Base-by-base conservation (phyloP, 83 land plant species). In the Picea abies region DNA sequence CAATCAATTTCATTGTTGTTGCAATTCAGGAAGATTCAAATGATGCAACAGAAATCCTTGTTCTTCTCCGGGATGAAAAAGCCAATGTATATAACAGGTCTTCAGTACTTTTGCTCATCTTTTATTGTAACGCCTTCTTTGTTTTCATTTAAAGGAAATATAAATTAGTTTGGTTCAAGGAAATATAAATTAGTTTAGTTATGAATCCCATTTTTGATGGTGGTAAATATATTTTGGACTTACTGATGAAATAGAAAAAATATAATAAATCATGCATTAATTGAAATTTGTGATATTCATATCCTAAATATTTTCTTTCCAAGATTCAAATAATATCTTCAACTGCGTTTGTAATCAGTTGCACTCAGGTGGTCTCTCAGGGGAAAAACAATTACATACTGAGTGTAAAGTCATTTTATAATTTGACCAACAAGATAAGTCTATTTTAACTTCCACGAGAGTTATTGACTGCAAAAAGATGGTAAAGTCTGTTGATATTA, bases 11-110 rank as follows among this genome's bases (percentile, higher is more conserved):
- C 32, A 86, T 97, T 75, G 87, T 86, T 77, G 82, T 92, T 84
- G 93, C 81, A 11, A 77, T 95, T 67, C 88, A 96, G 76, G 85
- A 88, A 52, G 99, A 97, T 89, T 82, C 16, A 67, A 85, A 61
- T 66, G 79, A 80, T 23, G 35, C 10, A 22, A 32, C 62, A 83
- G 88, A 85, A 84, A 84, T 86, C 79, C 70, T 80, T 82, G 84
- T 93, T 14, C 91, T 96, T 78, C 60, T 91, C 75, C 82, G 83
- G 52, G 81, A 64, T 84, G 81, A 79, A 16, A 64, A 77, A 76
- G 87, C 78, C 70, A 87, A 61, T 63, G 15, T 64, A 25, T 84
- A 37, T 84, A 23, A 26, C 52, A 87, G 91, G 92, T 73, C 47
- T 73, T 44, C 2, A 44, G n/a, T 8, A 39, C 12, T 32, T 73